phyloP scores from a whole-genome alignment of 2,329 filamentous ascomycete species.

The Parastagonospora nodorum region DNA sequence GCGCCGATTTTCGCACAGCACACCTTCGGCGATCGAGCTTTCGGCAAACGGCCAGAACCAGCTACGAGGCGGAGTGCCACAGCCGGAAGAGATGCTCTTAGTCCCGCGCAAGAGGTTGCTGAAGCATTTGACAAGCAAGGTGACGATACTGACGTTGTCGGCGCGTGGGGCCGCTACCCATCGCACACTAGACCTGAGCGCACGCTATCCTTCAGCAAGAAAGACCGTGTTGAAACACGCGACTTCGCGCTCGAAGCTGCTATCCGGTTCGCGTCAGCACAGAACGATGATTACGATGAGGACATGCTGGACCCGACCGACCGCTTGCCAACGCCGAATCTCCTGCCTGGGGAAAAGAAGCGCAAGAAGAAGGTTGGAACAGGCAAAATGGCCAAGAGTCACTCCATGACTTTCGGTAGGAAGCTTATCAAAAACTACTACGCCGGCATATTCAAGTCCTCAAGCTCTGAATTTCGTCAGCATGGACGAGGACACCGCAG shows the following conservation, averaged over 20 bases:
- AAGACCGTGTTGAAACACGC: conserved; percentile 47
- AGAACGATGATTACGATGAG: conserved; percentile 16
- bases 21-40: not conserved
- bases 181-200: conserved; percentile 52
- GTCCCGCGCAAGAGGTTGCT: conserved; percentile 14
- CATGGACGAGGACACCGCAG: conserved; percentile 53
- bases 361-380: conserved; percentile 65
- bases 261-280: conserved; percentile 27
- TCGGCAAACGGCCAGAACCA: not conserved
- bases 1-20: conserved; percentile 7
- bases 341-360: conserved; percentile 34
- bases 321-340: conserved; percentile 21
- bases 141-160: conserved; percentile 30
- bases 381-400: conserved; percentile 67
- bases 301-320: conserved; percentile 34
- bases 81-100: conserved; percentile 8
- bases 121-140: conserved; percentile 32
- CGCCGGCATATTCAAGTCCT: conserved; percentile 48
- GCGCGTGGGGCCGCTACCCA: conserved; percentile 54
- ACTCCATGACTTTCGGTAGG: conserved; percentile 49
- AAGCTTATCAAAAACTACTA: conserved; percentile 54
- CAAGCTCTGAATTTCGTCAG: conserved; percentile 44
- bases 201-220: conserved; percentile 44
- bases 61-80: conserved; percentile 28
- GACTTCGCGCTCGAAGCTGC: conserved; percentile 50